Percentiles rank a stretch among this genome's conserved stretches.
Evolutionary conservation across 2,329 filamentous ascomycete genomes (phyloP).

Genomic region (Colletotrichum sublineola): DNA sequence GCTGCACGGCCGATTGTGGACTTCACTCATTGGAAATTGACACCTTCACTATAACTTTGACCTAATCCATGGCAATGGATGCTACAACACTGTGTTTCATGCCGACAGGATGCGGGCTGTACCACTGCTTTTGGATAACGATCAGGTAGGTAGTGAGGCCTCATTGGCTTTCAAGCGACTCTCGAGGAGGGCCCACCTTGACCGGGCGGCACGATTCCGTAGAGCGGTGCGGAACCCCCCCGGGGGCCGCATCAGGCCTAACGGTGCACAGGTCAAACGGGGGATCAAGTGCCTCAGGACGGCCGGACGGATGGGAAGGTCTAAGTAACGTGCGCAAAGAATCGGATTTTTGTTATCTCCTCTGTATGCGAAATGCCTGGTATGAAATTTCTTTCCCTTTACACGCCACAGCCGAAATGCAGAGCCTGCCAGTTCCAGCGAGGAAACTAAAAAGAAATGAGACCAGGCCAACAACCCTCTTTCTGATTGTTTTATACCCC

Average conservation of each 20-base stretch:
- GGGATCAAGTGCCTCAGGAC: background rate
- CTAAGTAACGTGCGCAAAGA: conserved; percentile 44
- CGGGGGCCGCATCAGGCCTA: background rate
- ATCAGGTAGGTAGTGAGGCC: too few relatives aligned
- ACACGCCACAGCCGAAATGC: conserved; percentile 68
- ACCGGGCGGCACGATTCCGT: background rate
- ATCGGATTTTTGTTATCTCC: conserved; percentile 51
- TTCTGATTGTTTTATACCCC: conserved; percentile 27
- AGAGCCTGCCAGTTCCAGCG: conserved; percentile 62
- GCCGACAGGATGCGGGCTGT: background rate
- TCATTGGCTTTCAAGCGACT: background rate
- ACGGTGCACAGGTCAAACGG: background rate
- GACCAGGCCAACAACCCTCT: conserved; percentile 41
- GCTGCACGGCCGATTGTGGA: too few relatives aligned
- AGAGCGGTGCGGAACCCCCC: background rate
- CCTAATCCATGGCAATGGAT: background rate
- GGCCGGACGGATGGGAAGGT: background rate
- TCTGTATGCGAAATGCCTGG: conserved; percentile 64
- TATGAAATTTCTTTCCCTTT: conserved; percentile 62
- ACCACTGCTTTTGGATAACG: background rate
- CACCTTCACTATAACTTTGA: conserved; percentile 4
- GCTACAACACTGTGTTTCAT: too few relatives aligned
- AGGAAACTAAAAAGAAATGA: conserved; percentile 49
- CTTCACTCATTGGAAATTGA: too few relatives aligned
- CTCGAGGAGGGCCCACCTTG: background rate